phyloP scores from a whole-genome alignment of 768 basidiomycete genomes.

The Amylocystis lapponica region DNA sequence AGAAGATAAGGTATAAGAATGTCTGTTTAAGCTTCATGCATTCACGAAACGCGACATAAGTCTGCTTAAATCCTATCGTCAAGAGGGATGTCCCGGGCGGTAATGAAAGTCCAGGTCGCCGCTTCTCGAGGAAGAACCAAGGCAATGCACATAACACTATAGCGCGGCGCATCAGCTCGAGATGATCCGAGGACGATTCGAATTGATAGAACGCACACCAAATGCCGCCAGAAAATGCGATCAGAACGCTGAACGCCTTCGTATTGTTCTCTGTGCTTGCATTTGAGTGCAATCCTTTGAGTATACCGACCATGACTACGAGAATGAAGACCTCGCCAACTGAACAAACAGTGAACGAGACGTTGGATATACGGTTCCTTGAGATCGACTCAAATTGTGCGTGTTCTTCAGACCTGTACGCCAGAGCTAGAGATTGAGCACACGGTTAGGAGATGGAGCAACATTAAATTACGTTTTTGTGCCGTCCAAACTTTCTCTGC shows the following conservation, averaged over 20 bases:
- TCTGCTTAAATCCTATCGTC: conserved; percentile 66
- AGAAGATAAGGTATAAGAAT: conserved; percentile 68
- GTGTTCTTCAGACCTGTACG: conserved; percentile 43
- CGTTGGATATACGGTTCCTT: conserved; percentile 69
- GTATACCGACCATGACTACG: conserved; percentile 68
- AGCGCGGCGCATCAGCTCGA: neutral
- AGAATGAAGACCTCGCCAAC: conserved; percentile 67
- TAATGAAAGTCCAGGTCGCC: conserved; percentile 55
- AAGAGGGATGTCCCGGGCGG: conserved; percentile 50
- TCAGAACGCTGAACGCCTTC: conserved; percentile 67
- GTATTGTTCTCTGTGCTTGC: conserved; percentile 68
- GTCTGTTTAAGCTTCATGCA: conserved; percentile 68
- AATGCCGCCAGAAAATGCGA: conserved; percentile 72
- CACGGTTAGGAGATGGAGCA: no score
- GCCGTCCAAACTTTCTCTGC: conserved; percentile 32
- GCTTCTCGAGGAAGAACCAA: conserved; percentile 69
- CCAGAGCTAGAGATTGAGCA: neutral
- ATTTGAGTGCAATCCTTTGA: conserved; percentile 57
- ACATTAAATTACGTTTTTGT: conserved; percentile 39
- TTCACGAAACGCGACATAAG: conserved; percentile 54
- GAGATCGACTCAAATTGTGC: conserved; percentile 52
- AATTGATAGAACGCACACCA: conserved; percentile 46
- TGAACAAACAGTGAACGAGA: conserved; percentile 67
- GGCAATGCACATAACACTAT: conserved; percentile 62
- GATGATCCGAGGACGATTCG: neutral